These are phyloP conservation scores for Purpureocillium lavendulum DNA, from an alignment of 2,329 filamentous ascomycete species.

Conservation along the genomic window DNA sequence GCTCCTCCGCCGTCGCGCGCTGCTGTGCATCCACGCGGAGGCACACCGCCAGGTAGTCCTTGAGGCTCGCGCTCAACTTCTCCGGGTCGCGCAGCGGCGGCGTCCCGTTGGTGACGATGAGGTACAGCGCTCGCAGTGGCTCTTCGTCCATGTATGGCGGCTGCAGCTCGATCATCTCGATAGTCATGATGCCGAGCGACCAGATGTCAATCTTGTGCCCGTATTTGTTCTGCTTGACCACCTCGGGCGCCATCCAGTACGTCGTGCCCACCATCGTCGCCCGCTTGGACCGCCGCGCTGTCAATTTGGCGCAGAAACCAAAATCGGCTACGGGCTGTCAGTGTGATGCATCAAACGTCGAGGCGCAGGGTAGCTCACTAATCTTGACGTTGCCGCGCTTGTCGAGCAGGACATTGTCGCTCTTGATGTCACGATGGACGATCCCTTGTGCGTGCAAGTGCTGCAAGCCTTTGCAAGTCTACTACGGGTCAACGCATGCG, in stretches of 20 bases:
- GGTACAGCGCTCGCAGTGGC: slow-evolving; percentile 90
- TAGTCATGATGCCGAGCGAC: slow-evolving; percentile 98
- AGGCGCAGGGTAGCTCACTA: slow-evolving; percentile 52
- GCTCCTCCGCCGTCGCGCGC: slow-evolving; percentile 81
- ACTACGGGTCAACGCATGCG: slow-evolving; percentile 8
- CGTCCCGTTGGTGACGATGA: slow-evolving; percentile 97
- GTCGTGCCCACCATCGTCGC: slow-evolving; percentile 98
- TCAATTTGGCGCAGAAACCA: slow-evolving; percentile 97
- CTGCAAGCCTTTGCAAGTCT: slow-evolving; percentile 93
- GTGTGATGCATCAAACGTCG: background rate
- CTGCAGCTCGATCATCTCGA: slow-evolving; percentile 99
- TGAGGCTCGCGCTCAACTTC: slow-evolving; percentile 94
- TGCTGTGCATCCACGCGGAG: slow-evolving; percentile 94
- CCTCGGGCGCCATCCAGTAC: slow-evolving; percentile 99
- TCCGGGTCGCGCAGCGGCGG: slow-evolving; percentile 96
- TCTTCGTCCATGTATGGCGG: slow-evolving; percentile 97
- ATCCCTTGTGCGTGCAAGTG: slow-evolving; percentile 95
- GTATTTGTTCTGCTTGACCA: slow-evolving; percentile 99
- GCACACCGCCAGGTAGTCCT: slow-evolving; percentile 93
- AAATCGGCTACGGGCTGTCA: slow-evolving; percentile 69
- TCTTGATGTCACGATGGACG: slow-evolving; percentile 98
- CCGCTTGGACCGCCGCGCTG: slow-evolving; percentile 92
- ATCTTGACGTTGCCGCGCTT: slow-evolving; percentile 95
- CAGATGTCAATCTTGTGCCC: slow-evolving; percentile 98
- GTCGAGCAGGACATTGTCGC: slow-evolving; percentile 93